Percentiles rank a stretch among this genome's conserved stretches.
Conservation (phyloP, 2,329 filamentous ascomycete species). For the Gaeumannomyces sp. region DNA sequence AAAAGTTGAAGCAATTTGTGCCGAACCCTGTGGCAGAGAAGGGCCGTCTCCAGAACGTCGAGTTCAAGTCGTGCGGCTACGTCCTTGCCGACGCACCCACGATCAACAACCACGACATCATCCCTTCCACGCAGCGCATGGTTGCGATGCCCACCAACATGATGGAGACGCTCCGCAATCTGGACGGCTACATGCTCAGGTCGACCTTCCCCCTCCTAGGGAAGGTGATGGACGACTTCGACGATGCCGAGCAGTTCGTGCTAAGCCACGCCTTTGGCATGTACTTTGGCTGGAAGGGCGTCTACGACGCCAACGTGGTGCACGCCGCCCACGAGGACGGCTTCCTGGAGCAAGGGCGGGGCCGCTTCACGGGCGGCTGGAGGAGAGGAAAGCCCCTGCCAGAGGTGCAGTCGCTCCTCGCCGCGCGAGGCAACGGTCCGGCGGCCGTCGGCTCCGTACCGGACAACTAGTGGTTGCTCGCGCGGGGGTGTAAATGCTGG, state of each 20-base stretch:
- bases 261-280: conserved; percentile 29
- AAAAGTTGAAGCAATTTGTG: neutral
- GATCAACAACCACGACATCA: conserved; percentile 31
- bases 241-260: conserved; percentile 22
- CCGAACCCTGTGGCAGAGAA: conserved; percentile 7
- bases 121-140: conserved; percentile 19
- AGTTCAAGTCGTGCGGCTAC: conserved; percentile 58
- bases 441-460: neutral
- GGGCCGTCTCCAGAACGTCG: conserved; percentile 32
- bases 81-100: conserved; percentile 33
- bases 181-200: conserved; percentile 28
- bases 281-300: conserved; percentile 28
- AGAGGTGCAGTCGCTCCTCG: neutral
- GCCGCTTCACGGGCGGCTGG: conserved; percentile 32
- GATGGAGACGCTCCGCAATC: conserved; percentile 10
- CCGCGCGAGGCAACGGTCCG: neutral
- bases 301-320: conserved; percentile 27
- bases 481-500: conserved; percentile 7
- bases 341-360: conserved; percentile 27
- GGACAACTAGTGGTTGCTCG: conserved; percentile 9
- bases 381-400: neutral
- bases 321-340: conserved; percentile 30
- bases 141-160: conserved; percentile 11
- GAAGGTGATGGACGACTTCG: conserved; percentile 26
- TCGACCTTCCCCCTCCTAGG: conserved; percentile 30